Conservation (phyloP, 2,329 filamentous ascomycete species). For the Ophiostoma sp. region DNA sequence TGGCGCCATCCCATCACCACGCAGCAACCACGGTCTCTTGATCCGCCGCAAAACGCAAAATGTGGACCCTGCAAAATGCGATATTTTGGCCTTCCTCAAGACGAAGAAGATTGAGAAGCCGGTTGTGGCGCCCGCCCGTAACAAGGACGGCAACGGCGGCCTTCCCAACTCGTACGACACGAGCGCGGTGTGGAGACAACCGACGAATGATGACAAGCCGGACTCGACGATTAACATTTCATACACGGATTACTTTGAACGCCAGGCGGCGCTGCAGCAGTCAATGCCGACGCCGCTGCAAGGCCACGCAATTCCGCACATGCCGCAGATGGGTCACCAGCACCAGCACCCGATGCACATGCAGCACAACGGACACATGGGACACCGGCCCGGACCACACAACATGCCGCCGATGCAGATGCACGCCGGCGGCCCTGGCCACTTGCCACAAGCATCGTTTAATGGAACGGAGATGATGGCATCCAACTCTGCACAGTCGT, state of each 20-base stretch:
- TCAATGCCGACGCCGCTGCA: slow-evolving; percentile 54
- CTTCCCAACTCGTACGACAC: slow-evolving; percentile 81
- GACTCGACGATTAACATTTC: slow-evolving; percentile 60
- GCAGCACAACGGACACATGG: slow-evolving; percentile 63
- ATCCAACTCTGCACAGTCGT: slow-evolving; percentile 75
- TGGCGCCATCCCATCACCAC: slow-evolving; percentile 20
- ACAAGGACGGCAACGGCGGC: slow-evolving; percentile 73
- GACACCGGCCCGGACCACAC: slow-evolving; percentile 65
- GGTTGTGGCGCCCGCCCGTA: slow-evolving; percentile 37
- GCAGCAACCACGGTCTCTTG: slow-evolving; percentile 31
- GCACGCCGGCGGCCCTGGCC: slow-evolving; percentile 59
- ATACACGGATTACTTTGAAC: slow-evolving; percentile 76
- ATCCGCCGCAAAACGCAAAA: slow-evolving; percentile 68
- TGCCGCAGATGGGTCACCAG: slow-evolving; percentile 71
- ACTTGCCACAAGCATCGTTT: slow-evolving; percentile 59
- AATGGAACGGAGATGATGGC: slow-evolving; percentile 79
- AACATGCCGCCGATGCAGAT: slow-evolving; percentile 68
- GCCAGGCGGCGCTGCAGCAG: slow-evolving; percentile 47
- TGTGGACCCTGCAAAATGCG: slow-evolving; percentile 65
- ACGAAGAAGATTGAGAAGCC: slow-evolving; percentile 46
- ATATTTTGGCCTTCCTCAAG: slow-evolving; percentile 51
- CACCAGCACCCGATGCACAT: slow-evolving; percentile 74
- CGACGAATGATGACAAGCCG: slow-evolving; percentile 57
- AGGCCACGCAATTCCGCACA: slow-evolving; percentile 56
- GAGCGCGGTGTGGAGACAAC: slow-evolving; percentile 69